Percentiles rank a stretch among this genome's conserved stretches.
Conservation (phyloP, 225 moss, liverwort and hornwort species). For the Rhytidiadelphus loreus region DNA sequence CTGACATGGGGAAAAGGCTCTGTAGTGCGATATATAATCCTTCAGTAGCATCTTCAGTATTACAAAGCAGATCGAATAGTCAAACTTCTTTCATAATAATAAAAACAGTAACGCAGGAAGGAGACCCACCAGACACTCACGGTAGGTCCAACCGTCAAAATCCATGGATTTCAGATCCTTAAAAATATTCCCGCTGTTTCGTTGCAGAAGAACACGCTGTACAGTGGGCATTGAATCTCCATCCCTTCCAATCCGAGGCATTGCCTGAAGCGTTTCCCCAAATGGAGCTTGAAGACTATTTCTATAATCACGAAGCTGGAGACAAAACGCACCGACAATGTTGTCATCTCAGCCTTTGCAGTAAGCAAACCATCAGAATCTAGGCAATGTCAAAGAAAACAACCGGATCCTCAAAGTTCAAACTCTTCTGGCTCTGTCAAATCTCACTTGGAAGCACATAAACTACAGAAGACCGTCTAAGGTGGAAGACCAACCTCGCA, state of each 20-base stretch:
- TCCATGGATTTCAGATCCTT: slow-evolving; percentile 88
- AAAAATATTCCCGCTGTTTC: slow-evolving; percentile 71
- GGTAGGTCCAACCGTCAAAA: slow-evolving; percentile 81
- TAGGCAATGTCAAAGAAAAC: not conserved
- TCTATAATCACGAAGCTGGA: slow-evolving; percentile 91
- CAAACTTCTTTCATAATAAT: not conserved
- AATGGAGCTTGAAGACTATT: slow-evolving; percentile 38
- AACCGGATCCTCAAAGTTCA: not conserved
- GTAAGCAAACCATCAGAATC: not conserved
- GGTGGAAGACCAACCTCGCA: slow-evolving; percentile 59
- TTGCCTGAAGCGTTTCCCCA: slow-evolving; percentile 22
- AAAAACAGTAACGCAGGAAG: not conserved
- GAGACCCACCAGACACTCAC: slow-evolving; percentile 72
- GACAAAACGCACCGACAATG: not conserved
- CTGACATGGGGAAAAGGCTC: not conserved
- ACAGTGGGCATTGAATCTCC: slow-evolving; percentile 62
- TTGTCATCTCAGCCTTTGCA: not conserved
- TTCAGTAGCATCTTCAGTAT: not conserved
- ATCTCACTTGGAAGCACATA: not conserved
- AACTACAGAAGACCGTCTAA: not conserved
- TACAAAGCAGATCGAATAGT: not conserved
- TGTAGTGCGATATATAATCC: not conserved
- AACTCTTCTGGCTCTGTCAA: not conserved
- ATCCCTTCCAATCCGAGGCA: slow-evolving; percentile 37
- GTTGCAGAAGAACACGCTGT: slow-evolving; percentile 66